Conservation (phyloP, 768 basidiomycete species). For the Suillus sp. region DNA sequence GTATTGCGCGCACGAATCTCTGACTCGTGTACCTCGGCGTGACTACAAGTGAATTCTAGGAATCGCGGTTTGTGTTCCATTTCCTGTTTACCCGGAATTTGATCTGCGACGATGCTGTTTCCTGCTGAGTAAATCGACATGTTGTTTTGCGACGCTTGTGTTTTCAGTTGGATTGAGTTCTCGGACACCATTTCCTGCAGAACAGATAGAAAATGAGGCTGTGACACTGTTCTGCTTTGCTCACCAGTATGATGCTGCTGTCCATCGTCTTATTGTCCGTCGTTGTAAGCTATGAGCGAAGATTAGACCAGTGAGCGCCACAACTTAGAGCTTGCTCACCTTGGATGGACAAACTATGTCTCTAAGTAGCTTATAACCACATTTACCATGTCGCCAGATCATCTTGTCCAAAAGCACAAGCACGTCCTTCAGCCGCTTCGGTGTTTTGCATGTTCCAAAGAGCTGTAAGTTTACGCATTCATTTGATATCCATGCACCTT, state of each 20-base stretch:
- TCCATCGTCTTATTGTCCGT: constrained; percentile 49
- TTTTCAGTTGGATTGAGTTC: constrained; percentile 52
- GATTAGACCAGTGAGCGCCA: neutral
- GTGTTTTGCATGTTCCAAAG: constrained; percentile 64
- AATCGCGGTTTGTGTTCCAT: constrained; percentile 71
- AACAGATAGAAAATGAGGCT: constrained; percentile 11
- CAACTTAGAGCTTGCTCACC: constrained; percentile 38
- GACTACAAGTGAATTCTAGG: constrained; percentile 69
- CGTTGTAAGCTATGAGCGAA: constrained; percentile 39
- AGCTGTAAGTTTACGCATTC: constrained; percentile 22
- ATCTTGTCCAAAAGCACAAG: constrained; percentile 60
- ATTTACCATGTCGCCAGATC: constrained; percentile 67
- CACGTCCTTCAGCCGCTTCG: constrained; percentile 63
- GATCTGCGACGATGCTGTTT: constrained; percentile 46
- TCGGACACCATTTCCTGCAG: constrained; percentile 78
- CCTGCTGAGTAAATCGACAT: constrained; percentile 57
- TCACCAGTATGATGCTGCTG: constrained; percentile 64
- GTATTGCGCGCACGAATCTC: neutral
- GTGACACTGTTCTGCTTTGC: constrained; percentile 12
- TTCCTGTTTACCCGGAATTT: constrained; percentile 47
- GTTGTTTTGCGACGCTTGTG: constrained; percentile 50
- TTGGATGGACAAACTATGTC: constrained; percentile 78
- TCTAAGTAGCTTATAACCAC: constrained; percentile 64
- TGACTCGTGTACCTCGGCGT: constrained; percentile 52
- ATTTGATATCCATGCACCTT: constrained; percentile 1